phyloP scores from a whole-genome alignment of 2,329 filamentous ascomycete species.

The Emericellopsis atlantica region DNA sequence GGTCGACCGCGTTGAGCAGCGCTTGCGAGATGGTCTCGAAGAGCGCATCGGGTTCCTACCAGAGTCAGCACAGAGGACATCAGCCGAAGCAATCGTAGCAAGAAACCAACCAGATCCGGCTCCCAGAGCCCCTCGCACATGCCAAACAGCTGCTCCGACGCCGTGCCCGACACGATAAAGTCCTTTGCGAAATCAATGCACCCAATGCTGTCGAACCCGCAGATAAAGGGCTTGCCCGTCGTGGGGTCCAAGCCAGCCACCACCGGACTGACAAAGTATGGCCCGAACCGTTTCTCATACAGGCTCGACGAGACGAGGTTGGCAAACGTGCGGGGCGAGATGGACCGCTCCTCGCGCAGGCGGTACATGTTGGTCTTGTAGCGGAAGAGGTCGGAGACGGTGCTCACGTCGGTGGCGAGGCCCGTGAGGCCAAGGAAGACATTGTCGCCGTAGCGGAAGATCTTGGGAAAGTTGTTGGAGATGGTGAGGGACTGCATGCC shows the following conservation, averaged over 20 bases:
- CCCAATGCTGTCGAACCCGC: constrained; percentile 96
- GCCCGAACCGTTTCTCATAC: constrained; percentile 93
- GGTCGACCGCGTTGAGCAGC: constrained; percentile 87
- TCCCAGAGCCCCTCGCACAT: constrained; percentile 98
- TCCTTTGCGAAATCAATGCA: constrained; percentile 99
- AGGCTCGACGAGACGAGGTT: constrained; percentile 85
- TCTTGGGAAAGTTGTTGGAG: constrained; percentile 99
- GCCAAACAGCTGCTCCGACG: constrained; percentile 94
- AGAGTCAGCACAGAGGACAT: neutral
- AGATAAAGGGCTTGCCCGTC: constrained; percentile 92
- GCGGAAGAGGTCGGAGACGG: constrained; percentile 92
- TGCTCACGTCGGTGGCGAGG: constrained; percentile 92
- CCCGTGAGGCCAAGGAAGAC: constrained; percentile 93
- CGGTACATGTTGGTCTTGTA: constrained; percentile 99
- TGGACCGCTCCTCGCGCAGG: constrained; percentile 92
- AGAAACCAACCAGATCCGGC: constrained; percentile 69
- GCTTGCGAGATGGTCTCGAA: constrained; percentile 98
- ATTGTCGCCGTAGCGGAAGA: constrained; percentile 93
- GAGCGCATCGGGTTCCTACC: constrained; percentile 75
- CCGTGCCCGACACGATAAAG: constrained; percentile 95
- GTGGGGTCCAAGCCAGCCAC: constrained; percentile 92
- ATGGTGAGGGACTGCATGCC: constrained; percentile 94
- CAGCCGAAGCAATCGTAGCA: constrained; percentile 1
- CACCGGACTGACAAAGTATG: constrained; percentile 91
- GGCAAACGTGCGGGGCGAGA: constrained; percentile 87